Evolutionary conservation across 108 stramenopile species (phyloP), one percentile per base, ranked within the genome.

Genomic region (Asterionellopsis glacialis): DNA sequence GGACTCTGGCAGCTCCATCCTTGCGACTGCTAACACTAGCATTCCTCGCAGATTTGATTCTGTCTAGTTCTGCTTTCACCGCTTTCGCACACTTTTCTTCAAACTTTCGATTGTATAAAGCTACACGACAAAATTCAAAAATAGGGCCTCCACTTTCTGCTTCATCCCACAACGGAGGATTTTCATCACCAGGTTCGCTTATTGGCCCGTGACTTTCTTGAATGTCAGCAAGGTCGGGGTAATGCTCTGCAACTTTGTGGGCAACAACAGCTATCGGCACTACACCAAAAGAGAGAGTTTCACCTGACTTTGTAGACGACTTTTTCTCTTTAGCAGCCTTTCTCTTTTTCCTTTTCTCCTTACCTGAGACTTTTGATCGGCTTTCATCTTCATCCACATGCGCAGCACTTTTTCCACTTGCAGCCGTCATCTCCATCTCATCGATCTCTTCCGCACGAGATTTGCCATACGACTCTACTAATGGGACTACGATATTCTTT

Each of bases 381-480:
- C 6, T 49, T 44, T 43, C 54, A 39, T 48, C 47, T 2, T 16
- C 47, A 9, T 48, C 9, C 33, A 33, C 2, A 33, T 33, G 7
- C 33, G 33, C 33, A 33, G 5, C 57, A 57, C 19, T 28, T 19
- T 43, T 41, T 26, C 40, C 45, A 27, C 9, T 58, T n/a, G n/a
- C n/a, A 40, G 11, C 19, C 14, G 26, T 38, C 5, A 14, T 41
- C 50, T 39, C 53, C 16, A 13, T 10, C 50, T 16, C 51, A 42
- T 25, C 64, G 39, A 67, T 54, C 21, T 67, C 54, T 11, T 57
- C 51, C n/a, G 76, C 76, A 13, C 54, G 42, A 10, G 41, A 23
- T 51, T 65, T 73, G 15, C 65, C 76, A 61, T 58, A 63, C 10
- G 38, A 24, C 27, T 69, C 49, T 1, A 77, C 26, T 6, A 77